These are phyloP conservation scores for Candida verbasci DNA, from an alignment of 805 yeast species.

Conservation along the genomic window DNA sequence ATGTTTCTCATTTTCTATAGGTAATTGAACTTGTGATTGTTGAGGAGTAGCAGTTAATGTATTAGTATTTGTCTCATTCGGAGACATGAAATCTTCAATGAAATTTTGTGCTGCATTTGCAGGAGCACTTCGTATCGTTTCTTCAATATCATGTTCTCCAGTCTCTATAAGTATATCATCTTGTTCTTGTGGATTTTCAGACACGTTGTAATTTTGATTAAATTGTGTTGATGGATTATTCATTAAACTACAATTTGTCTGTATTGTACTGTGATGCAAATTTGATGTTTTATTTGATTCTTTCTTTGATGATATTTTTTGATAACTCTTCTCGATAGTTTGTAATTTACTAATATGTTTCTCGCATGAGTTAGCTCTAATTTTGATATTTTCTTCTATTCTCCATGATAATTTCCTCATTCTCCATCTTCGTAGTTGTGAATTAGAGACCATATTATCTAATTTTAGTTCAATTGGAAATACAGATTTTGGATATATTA, in stretches of 20 bases:
- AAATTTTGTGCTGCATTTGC: slow-evolving; percentile 21
- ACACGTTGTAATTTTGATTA: not conserved
- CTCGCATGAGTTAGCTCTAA: slow-evolving; percentile 55
- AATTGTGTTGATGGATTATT: not conserved
- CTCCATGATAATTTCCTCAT: slow-evolving; percentile 88
- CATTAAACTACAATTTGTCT: slow-evolving; percentile 16
- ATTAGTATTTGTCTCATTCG: not conserved
- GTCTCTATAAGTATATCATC: slow-evolving; percentile 4
- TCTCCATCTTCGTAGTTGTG: slow-evolving; percentile 74
- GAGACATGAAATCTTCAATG: slow-evolving; percentile 21
- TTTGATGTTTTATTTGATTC: slow-evolving; percentile 11
- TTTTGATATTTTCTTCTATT: slow-evolving; percentile 75
- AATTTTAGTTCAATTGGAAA: slow-evolving; percentile 80
- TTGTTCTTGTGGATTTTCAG: slow-evolving; percentile 10
- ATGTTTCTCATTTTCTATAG: slow-evolving; percentile 15
- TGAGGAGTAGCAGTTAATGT: not conserved
- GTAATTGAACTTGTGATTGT: slow-evolving; percentile 2
- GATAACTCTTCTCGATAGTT: slow-evolving; percentile 36
- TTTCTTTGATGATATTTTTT: slow-evolving; percentile 9
- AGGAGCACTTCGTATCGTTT: slow-evolving; percentile 18
- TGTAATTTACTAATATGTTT: slow-evolving; percentile 51
- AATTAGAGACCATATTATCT: slow-evolving; percentile 57
- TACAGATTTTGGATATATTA: slow-evolving; percentile 79
- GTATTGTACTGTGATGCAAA: slow-evolving; percentile 27
- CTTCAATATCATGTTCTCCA: slow-evolving; percentile 12